Conservation (phyloP, 768 basidiomycete species). For the Pulveroboletus sp. region DNA sequence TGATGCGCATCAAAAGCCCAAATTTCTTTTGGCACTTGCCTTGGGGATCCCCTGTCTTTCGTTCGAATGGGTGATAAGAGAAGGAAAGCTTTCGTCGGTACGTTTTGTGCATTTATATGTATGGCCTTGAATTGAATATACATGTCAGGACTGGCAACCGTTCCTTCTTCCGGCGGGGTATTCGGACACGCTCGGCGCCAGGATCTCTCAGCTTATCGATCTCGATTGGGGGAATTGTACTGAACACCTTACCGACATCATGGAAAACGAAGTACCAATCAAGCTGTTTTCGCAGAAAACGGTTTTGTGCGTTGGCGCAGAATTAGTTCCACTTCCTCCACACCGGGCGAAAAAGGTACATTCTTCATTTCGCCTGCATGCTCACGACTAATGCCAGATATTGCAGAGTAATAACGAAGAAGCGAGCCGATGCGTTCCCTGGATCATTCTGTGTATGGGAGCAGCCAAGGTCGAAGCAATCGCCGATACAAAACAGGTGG, state of each 20-base stretch:
- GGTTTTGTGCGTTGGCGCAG: slow-evolving; percentile 59
- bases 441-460: slow-evolving; percentile 78
- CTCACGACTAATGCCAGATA: background rate
- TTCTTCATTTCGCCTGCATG: background rate
- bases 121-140: slow-evolving; percentile 7
- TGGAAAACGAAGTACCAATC: slow-evolving; percentile 51
- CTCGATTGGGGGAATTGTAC: slow-evolving; percentile 46
- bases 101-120: slow-evolving; percentile 1
- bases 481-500: slow-evolving; percentile 36
- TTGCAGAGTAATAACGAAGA: slow-evolving; percentile 29
- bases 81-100: slow-evolving; percentile 33
- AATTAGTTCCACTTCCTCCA: slow-evolving; percentile 46
- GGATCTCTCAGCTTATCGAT: slow-evolving; percentile 49
- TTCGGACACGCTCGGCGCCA: slow-evolving; percentile 37
- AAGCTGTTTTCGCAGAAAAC: slow-evolving; percentile 55
- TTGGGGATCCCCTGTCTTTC: slow-evolving; percentile 83
- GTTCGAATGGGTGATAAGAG: slow-evolving; percentile 43
- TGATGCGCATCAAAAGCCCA: slow-evolving; percentile 65
- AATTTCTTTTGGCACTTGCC: slow-evolving; percentile 79
- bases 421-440: slow-evolving; percentile 48
- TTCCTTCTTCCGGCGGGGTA: slow-evolving; percentile 58
- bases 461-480: slow-evolving; percentile 69
- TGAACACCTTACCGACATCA: slow-evolving; percentile 58
- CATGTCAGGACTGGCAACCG: slow-evolving; percentile 54
- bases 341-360: slow-evolving; percentile 24